phyloP scores from a whole-genome alignment of 139 green algal species.

The Zygnema cylindricum region DNA sequence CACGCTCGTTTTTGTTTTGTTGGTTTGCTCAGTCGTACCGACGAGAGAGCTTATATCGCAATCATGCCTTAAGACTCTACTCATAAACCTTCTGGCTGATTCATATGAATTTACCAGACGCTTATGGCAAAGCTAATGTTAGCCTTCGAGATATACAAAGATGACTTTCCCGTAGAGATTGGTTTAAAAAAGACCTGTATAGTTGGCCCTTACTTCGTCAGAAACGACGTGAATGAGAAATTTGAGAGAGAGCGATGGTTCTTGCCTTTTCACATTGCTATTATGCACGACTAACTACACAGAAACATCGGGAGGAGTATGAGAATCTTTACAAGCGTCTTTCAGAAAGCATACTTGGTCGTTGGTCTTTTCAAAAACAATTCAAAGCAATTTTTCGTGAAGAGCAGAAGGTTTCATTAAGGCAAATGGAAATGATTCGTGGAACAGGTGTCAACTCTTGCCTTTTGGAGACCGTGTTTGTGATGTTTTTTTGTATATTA shows the following conservation, averaged over 20 bases:
- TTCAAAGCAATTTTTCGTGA: constrained; percentile 33
- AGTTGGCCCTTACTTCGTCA: background rate
- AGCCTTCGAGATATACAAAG: constrained; percentile 59
- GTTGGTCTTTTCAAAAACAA: background rate
- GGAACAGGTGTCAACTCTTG: no score
- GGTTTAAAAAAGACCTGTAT: constrained; percentile 24
- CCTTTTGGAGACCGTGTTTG: no score
- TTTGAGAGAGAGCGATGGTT: constrained; percentile 27
- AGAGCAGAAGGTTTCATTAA: constrained; percentile 53
- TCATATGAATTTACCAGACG: constrained; percentile 44
- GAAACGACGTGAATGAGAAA: background rate
- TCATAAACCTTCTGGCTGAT: constrained; percentile 40
- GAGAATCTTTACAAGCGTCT: no score
- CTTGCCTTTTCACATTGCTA: constrained; percentile 57
- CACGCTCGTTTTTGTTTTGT: constrained; percentile 59
- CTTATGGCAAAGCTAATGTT: constrained; percentile 4
- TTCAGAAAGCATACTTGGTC: no score
- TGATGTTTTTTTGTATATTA: constrained; percentile 62
- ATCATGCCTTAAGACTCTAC: constrained; percentile 45
- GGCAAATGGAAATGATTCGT: constrained; percentile 60
- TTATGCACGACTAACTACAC: constrained; percentile 11
- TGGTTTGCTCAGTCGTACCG: constrained; percentile 16
- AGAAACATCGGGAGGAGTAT: constrained; percentile 3
- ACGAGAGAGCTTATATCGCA: constrained; percentile 58
- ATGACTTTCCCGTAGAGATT: constrained; percentile 39